phyloP scores from a whole-genome alignment of 352 stramenopile species.

The Thalassiosira oceanica region DNA sequence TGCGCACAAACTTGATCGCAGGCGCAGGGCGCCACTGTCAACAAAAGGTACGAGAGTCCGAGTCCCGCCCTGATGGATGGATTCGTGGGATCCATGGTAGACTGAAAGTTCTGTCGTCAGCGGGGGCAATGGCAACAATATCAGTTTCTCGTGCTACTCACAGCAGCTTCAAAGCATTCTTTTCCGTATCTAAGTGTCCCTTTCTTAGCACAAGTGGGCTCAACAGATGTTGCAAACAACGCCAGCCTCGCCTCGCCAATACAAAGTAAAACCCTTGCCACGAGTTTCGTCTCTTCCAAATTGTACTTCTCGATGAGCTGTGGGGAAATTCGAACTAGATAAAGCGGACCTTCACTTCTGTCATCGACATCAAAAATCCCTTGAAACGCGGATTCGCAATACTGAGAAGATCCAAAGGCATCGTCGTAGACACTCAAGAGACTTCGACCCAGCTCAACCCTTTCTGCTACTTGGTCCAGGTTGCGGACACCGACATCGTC shows the following conservation, averaged over 20 bases:
- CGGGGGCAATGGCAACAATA: too few species aligned
- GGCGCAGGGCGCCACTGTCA: too few species aligned
- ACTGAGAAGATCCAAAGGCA: slow-evolving; percentile 22
- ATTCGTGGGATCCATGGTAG: slow-evolving; percentile 36
- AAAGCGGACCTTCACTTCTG: not conserved
- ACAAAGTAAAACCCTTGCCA: slow-evolving; percentile 36
- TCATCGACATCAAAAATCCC: slow-evolving; percentile 5
- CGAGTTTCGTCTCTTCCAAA: slow-evolving; percentile 23
- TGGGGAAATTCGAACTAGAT: slow-evolving; percentile 7
- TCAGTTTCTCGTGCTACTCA: too few species aligned
- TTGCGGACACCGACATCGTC: too few species aligned
- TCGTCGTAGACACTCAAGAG: slow-evolving; percentile 36
- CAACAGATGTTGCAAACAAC: slow-evolving; percentile 7
- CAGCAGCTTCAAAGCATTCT: slow-evolving; percentile 28
- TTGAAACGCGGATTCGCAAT: slow-evolving; percentile 22
- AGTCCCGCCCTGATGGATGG: slow-evolving; percentile 16
- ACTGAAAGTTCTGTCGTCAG: too few species aligned
- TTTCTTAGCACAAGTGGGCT: slow-evolving; percentile 1
- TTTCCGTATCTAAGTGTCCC: slow-evolving; percentile 16
- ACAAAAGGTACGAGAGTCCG: slow-evolving; percentile 36
- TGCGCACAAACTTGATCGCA: too few species aligned
- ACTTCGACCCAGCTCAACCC: slow-evolving; percentile 22
- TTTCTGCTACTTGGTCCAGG: slow-evolving; percentile 25
- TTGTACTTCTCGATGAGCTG: slow-evolving; percentile 13
- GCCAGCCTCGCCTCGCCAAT: slow-evolving; percentile 35